A percentile compares a stretch with the other conserved stretches of the same genome.
phyloP scores from a whole-genome alignment of 1,139 yeast species.

The Sugiyamaella pinicola region DNA sequence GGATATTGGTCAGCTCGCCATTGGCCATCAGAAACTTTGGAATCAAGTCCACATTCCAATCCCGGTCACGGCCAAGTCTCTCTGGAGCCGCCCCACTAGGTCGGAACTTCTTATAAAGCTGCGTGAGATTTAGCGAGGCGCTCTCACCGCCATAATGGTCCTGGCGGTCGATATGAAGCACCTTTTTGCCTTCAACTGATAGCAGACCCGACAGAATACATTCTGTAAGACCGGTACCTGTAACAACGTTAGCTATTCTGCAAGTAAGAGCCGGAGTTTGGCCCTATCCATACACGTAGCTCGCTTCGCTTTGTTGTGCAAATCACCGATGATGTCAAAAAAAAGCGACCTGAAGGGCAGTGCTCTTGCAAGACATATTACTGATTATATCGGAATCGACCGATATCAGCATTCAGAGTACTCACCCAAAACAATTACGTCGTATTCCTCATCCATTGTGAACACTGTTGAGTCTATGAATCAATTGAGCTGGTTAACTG shows the following conservation, averaged over 20 bases:
- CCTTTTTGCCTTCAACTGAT: conserved; percentile 96
- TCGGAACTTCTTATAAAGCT: conserved; percentile 49
- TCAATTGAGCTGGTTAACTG: neutral
- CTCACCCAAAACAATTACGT: conserved; percentile 77
- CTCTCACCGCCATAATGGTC: conserved; percentile 91
- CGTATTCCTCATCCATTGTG: conserved; percentile 91
- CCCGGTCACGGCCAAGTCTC: conserved; percentile 85
- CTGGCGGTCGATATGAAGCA: conserved; percentile 92
- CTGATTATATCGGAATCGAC: no score
- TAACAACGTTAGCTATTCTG: neutral
- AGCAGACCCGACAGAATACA: conserved; percentile 92
- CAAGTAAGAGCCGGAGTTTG: no score
- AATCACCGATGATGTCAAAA: no score
- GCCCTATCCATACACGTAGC: conserved; percentile 2
- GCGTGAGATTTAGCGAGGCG: conserved; percentile 63
- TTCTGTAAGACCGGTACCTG: conserved; percentile 81
- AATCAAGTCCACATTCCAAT: conserved; percentile 96
- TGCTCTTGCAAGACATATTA: no score
- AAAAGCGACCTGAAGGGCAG: no score
- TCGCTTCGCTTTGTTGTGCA: conserved; percentile 2
- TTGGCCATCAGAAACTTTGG: conserved; percentile 98
- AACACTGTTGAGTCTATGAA: neutral
- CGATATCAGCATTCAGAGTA: no score
- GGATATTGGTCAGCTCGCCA: conserved; percentile 94
- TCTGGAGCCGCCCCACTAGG: conserved; percentile 62